phyloP scores from a whole-genome alignment of 2,329 filamentous ascomycete species.

The Podosphaera aphanis region DNA sequence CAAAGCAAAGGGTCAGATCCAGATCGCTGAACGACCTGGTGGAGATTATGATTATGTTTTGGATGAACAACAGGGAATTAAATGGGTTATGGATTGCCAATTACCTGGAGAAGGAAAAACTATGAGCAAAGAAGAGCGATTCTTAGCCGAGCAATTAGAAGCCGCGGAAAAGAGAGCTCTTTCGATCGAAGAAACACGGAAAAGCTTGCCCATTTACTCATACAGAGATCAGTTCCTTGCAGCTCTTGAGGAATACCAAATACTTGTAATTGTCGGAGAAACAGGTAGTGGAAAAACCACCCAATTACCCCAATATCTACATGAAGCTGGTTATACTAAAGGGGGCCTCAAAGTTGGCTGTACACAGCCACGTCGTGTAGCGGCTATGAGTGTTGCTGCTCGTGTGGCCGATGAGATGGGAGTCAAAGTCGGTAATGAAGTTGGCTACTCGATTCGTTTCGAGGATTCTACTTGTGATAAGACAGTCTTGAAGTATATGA shows the following conservation, averaged over 20 bases:
- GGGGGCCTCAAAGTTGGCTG: conserved; percentile 64
- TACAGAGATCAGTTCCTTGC: conserved; percentile 68
- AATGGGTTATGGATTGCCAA: conserved; percentile 55
- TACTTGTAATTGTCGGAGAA: conserved; percentile 80
- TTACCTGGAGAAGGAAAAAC: conserved; percentile 47
- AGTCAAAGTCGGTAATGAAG: conserved; percentile 70
- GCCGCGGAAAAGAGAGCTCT: conserved; percentile 72
- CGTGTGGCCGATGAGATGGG: conserved; percentile 90
- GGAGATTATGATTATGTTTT: conserved; percentile 83
- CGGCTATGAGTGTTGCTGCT: conserved; percentile 90
- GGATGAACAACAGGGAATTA: conserved; percentile 70
- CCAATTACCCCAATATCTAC: conserved; percentile 78
- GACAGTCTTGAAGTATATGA: conserved; percentile 88
- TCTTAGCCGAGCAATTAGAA: conserved; percentile 59
- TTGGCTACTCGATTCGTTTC: conserved; percentile 87
- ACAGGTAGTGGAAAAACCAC: conserved; percentile 93
- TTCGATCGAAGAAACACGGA: conserved; percentile 76
- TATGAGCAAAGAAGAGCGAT: conserved; percentile 55
- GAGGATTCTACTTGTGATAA: conserved; percentile 82
- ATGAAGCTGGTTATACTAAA: conserved; percentile 77
- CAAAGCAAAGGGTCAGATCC: conserved; percentile 72
- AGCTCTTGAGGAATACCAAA: conserved; percentile 68
- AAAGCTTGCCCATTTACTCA: conserved; percentile 70
- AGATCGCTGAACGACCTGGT: conserved; percentile 47
- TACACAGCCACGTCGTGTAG: conserved; percentile 84